These are phyloP conservation scores for Ascochyta fabae DNA, from an alignment of 2,329 filamentous ascomycete genomes.

Conservation along the genomic window DNA sequence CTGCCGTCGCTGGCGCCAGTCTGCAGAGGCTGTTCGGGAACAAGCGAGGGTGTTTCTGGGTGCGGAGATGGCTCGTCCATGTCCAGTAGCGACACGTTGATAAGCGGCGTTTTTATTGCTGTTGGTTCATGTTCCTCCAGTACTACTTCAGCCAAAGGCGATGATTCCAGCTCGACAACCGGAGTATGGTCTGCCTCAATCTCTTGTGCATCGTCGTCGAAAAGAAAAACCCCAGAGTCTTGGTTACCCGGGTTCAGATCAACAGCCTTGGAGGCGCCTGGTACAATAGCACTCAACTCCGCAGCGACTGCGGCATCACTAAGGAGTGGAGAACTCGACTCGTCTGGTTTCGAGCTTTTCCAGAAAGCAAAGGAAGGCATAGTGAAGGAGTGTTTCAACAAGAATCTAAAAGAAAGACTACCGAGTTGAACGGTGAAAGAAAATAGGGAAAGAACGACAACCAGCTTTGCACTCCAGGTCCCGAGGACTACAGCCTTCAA, in stretches of 20 bases:
- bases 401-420: not conserved
- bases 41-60: slow-evolving; percentile 1
- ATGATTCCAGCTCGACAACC: not conserved
- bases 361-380: slow-evolving; percentile 36
- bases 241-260: slow-evolving; percentile 24
- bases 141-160: not conserved
- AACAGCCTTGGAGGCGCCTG: slow-evolving; percentile 3
- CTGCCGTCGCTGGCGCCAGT: not conserved
- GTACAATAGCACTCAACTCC: slow-evolving; percentile 1
- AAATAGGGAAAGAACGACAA: not conserved
- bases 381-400: slow-evolving; percentile 3
- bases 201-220: slow-evolving; percentile 22
- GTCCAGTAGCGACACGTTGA: not conserved
- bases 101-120: not conserved
- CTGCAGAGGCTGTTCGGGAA: not conserved
- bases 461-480: not conserved
- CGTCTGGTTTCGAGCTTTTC: slow-evolving; percentile 25
- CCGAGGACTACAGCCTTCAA: slow-evolving; percentile 1
- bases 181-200: slow-evolving; percentile 7
- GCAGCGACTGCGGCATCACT: slow-evolving; percentile 9
- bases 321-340: slow-evolving; percentile 11
- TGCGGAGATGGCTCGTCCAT: not conserved
- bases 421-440: not conserved
- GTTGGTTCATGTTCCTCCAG: not conserved
- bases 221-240: slow-evolving; percentile 28